Conservation (phyloP, 495 filamentous ascomycete genomes). For the Aspergillus ostianus region DNA sequence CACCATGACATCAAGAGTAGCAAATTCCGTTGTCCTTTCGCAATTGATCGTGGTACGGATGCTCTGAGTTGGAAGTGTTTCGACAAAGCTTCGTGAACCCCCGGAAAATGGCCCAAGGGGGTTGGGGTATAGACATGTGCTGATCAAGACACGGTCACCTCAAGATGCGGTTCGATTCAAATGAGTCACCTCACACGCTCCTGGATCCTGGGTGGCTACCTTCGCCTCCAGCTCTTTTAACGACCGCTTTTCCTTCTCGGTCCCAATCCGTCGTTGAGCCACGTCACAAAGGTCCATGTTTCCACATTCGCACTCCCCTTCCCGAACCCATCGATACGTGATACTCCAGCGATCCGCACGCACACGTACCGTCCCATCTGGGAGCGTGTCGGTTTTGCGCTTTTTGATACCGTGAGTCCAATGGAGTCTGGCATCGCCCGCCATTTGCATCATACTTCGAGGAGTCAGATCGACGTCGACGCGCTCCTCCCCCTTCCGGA, state of each 20-base stretch:
- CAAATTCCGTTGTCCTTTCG: too few species aligned
- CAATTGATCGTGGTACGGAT: too few species aligned
- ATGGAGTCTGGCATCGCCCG: constrained; percentile 35
- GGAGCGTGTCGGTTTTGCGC: constrained; percentile 36
- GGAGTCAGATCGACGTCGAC: constrained; percentile 35
- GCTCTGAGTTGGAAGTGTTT: too few species aligned
- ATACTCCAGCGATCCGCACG: constrained; percentile 39
- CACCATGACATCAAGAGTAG: too few species aligned
- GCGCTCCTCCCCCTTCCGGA: constrained; percentile 29
- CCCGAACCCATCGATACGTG: constrained; percentile 40
- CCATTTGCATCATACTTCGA: constrained; percentile 41
- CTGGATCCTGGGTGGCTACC: background rate
- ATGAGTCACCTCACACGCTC: background rate
- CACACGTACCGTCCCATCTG: constrained; percentile 31
- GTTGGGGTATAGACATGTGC: too few species aligned
- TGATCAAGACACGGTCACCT: background rate
- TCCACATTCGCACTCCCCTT: constrained; percentile 40
- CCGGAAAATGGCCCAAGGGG: too few species aligned
- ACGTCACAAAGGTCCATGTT: constrained; percentile 37
- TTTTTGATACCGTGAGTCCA: constrained; percentile 46
- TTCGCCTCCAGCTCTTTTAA: constrained; percentile 24
- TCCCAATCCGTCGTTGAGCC: constrained; percentile 33
- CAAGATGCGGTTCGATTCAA: too few species aligned
- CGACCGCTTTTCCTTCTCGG: constrained; percentile 41
- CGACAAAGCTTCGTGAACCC: too few species aligned